Evolutionary conservation across 306 rosid genomes (phyloP).

Genomic region (Gastrolobium bilobum): DNA sequence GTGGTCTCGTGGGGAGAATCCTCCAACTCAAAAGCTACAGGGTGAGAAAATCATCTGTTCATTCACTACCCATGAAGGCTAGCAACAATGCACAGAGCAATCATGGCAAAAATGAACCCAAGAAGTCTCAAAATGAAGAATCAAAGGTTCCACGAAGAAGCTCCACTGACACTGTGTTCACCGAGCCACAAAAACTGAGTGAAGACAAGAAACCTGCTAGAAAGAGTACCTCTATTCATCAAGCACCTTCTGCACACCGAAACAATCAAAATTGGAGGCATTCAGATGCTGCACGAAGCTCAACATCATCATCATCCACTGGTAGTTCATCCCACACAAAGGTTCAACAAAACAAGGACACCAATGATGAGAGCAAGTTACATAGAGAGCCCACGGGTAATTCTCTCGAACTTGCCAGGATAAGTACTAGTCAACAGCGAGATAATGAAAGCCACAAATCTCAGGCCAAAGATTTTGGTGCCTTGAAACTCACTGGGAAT

Average conservation of each 20-base stretch:
- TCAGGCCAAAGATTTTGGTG: conserved; percentile 45
- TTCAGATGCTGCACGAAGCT: conserved; percentile 77
- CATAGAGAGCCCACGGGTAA: conserved; percentile 44
- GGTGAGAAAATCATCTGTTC: conserved; percentile 71
- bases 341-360: conserved; percentile 41
- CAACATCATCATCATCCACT: conserved; percentile 72
- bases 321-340: conserved; percentile 52
- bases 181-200: conserved; percentile 17
- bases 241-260: not conserved
- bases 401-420: conserved; percentile 55
- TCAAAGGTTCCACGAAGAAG: conserved; percentile 16
- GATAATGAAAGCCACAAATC: conserved; percentile 49
- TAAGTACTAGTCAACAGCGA: conserved; percentile 35
- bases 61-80: conserved; percentile 71
- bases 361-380: conserved; percentile 45
- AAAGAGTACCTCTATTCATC: conserved; percentile 49
- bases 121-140: conserved; percentile 43
- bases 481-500: conserved; percentile 64
- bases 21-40: conserved; percentile 63
- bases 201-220: conserved; percentile 43
- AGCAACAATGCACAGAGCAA: conserved; percentile 44
- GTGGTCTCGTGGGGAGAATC: conserved; percentile 77
- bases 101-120: conserved; percentile 43
- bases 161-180: conserved; percentile 2
- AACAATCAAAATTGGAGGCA: conserved; percentile 54